Evolutionary conservation across 2,329 filamentous ascomycete genomes (phyloP).

Genomic region (Aspergillus flavus): DNA sequence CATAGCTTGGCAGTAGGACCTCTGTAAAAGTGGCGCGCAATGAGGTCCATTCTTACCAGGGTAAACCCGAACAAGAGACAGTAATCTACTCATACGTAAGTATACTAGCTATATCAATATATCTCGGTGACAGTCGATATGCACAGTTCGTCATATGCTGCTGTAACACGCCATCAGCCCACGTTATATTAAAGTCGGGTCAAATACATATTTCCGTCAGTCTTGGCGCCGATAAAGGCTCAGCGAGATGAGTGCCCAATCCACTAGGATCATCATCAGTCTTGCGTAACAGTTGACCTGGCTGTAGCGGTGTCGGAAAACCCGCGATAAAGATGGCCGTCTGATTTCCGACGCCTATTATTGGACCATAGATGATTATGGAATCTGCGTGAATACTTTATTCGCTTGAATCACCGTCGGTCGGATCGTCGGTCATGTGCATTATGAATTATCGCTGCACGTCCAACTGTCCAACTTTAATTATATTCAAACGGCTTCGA

Average conservation of each 20-base stretch:
- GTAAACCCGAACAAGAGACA: background rate
- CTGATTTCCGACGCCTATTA: background rate
- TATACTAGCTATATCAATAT: background rate
- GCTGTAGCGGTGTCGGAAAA: background rate
- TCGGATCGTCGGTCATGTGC: background rate
- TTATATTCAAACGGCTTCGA: background rate
- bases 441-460: background rate
- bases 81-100: background rate
- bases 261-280: background rate
- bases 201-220: background rate
- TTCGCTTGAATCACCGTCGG: background rate
- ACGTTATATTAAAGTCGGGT: background rate
- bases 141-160: background rate
- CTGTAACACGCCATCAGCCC: background rate
- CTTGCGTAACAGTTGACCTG: background rate
- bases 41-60: background rate
- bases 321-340: background rate
- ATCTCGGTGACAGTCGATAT: background rate
- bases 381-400: background rate
- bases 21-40: background rate
- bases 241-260: background rate
- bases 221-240: background rate
- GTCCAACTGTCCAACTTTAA: background rate
- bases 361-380: background rate
- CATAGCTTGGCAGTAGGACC: background rate